These are phyloP conservation scores for Mycena indigotica DNA, from an alignment of 768 basidiomycete genomes.

Conservation along the genomic window DNA sequence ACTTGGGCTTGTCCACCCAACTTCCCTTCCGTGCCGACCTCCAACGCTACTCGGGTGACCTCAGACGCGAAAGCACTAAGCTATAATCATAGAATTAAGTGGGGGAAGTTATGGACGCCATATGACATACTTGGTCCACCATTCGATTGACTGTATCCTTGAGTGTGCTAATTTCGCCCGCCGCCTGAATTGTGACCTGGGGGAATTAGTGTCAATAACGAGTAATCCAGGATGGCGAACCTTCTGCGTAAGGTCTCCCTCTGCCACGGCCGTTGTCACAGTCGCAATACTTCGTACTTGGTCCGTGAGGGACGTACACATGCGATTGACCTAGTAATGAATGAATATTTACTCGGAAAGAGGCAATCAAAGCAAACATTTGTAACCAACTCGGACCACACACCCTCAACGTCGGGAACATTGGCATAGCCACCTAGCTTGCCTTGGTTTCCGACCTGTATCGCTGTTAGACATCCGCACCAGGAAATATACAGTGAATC, in stretches of 20 bases:
- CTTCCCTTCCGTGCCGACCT: constrained; percentile 17
- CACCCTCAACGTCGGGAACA: constrained; percentile 76
- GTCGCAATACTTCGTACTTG: constrained; percentile 78
- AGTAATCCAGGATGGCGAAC: too few species aligned
- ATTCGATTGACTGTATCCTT: constrained; percentile 69
- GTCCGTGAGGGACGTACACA: constrained; percentile 56
- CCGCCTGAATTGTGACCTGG: constrained; percentile 69
- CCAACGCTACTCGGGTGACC: constrained; percentile 19
- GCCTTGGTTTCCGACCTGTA: constrained; percentile 23
- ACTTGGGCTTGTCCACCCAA: constrained; percentile 8
- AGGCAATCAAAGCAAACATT: constrained; percentile 44
- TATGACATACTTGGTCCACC: constrained; percentile 19
- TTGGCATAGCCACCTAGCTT: constrained; percentile 47
- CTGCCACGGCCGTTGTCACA: constrained; percentile 78
- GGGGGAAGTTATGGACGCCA: too few species aligned
- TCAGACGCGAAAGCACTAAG: constrained; percentile 19
- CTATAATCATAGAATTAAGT: background rate
- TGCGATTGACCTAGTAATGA: constrained; percentile 47
- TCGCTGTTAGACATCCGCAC: background rate
- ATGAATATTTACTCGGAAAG: background rate
- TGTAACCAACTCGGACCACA: constrained; percentile 75
- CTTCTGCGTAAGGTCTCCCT: constrained; percentile 75
- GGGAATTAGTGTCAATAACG: background rate
- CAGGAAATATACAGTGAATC: background rate
- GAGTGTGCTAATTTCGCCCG: constrained; percentile 77